phyloP scores from a whole-genome alignment of 345 rosid species.

The Lepidium didymum region DNA sequence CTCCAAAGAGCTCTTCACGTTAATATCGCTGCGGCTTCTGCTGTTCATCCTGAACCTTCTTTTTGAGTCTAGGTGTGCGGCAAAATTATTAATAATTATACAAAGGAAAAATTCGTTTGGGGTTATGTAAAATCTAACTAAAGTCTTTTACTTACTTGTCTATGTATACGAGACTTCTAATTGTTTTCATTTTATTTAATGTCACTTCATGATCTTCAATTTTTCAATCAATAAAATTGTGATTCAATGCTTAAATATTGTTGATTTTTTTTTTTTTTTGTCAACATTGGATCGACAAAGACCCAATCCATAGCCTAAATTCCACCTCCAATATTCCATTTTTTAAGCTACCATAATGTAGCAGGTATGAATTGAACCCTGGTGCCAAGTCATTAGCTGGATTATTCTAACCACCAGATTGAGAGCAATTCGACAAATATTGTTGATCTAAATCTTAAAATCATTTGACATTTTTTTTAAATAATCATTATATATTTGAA shows the following conservation, averaged over 20 bases:
- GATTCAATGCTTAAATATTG: not conserved
- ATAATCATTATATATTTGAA: no score
- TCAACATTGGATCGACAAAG: no score
- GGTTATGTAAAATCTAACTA: slow-evolving; percentile 13
- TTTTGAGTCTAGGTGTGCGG: slow-evolving; percentile 30
- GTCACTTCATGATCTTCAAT: not conserved
- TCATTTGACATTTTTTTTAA: not conserved
- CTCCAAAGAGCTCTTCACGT: slow-evolving; percentile 69
- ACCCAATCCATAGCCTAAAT: no score
- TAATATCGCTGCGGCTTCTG: slow-evolving; percentile 67
- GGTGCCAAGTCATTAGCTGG: no score
- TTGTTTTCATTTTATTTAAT: not conserved
- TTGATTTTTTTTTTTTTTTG: no score
- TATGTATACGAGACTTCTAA: not conserved
- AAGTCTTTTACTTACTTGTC: not conserved
- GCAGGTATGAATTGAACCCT: no score
- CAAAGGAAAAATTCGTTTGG: slow-evolving; percentile 4
- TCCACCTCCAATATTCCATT: no score
- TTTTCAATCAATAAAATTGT: not conserved
- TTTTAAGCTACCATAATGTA: no score
- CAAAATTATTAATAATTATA: not conserved
- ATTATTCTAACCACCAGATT: no score
- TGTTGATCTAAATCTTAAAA: not conserved
- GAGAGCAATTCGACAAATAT: no score
- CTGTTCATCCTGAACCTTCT: slow-evolving; percentile 58